phyloP scores from a whole-genome alignment of 306 rosid genomes.

The Cucumis sativus region Cucumber_9930_V3 NC_026660.2:24157001-24157500 shows the following conservation, averaged over 20 bases:
- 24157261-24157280: too few relatives aligned
- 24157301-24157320: too few relatives aligned
- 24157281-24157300: too few relatives aligned
- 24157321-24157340: too few relatives aligned
- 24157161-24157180: conserved; percentile 19
- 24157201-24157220: background rate
- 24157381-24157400: too few relatives aligned
- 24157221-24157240: background rate
- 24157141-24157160: background rate
- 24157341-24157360: too few relatives aligned
- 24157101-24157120: conserved; percentile 7
- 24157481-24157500: too few relatives aligned
- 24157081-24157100: background rate
- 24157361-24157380: too few relatives aligned
- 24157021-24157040: conserved; percentile 18
- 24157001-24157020: background rate
- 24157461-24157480: too few relatives aligned
- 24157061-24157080: conserved; percentile 10
- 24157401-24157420: too few relatives aligned
- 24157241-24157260: background rate
- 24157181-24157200: conserved; percentile 16
- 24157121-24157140: background rate
- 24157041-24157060: conserved; percentile 22
- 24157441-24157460: too few relatives aligned
- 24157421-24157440: too few relatives aligned